These are phyloP conservation scores for Huntiella moniliformis DNA, from an alignment of 2,329 filamentous ascomycete genomes.

Conservation along the genomic window DNA sequence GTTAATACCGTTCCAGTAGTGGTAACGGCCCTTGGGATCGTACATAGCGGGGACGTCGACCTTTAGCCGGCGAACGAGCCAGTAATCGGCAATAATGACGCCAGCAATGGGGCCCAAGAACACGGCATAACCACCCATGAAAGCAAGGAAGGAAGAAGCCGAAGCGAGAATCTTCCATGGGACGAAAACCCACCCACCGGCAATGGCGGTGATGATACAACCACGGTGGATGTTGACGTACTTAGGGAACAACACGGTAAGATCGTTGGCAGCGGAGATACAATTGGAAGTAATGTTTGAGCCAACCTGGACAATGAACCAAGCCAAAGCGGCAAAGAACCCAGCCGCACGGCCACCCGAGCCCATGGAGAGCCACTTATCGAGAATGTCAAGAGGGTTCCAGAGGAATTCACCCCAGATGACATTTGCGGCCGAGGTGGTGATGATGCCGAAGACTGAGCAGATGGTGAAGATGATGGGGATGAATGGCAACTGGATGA, in stretches of 20 bases:
- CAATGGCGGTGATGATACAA: conserved; percentile 16
- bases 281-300: conserved; percentile 18
- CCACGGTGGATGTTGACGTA: conserved; percentile 19
- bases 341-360: conserved; percentile 17
- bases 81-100: conserved; percentile 24
- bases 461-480: conserved; percentile 28
- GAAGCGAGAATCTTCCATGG: conserved; percentile 20
- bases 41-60: conserved; percentile 25
- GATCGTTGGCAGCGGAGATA: conserved; percentile 17
- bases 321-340: conserved; percentile 16
- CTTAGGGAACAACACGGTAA: conserved; percentile 17
- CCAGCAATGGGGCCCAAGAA: conserved; percentile 25
- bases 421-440: conserved; percentile 25
- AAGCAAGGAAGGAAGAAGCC: conserved; percentile 17
- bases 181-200: conserved; percentile 19
- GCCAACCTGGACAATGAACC: conserved; percentile 16
- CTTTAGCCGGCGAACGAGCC: conserved; percentile 20
- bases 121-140: conserved; percentile 19
- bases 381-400: conserved; percentile 30
- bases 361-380: conserved; percentile 19
- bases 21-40: conserved; percentile 23
- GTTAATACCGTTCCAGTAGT: conserved; percentile 23
- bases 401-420: conserved; percentile 28
- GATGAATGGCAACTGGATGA: conserved; percentile 28
- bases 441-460: conserved; percentile 28